Base-by-base conservation (phyloP, 805 yeast genomes). In the Kurtzmaniella cleridarum region DNA sequence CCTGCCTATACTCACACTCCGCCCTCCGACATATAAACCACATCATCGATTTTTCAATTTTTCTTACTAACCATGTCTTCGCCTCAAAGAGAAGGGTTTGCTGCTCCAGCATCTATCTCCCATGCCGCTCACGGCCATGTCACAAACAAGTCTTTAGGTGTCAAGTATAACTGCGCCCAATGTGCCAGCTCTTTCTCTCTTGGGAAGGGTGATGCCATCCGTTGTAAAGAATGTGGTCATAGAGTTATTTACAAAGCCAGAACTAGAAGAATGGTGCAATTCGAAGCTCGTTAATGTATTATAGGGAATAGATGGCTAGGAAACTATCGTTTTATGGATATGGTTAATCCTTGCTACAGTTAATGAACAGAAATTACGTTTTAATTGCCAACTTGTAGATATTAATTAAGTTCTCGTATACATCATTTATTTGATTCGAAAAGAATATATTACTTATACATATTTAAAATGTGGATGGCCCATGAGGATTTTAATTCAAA, bases 141-240 rank as follows among this genome's bases (percentile, higher is more conserved):
- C 44, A 60, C 71, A 31, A 57, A 57, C 56, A 68, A 68, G 50
- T 79, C 81, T 42, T 82, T 81, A 54, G 95, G 96, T 41, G 93
- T 89, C 52, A 86, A 84, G 55, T 91, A 91, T 67, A 81, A 89
- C 59, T 91, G 98, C 66, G 96, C 98, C 32, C 93, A 88, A 70
- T 93, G 98, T 67, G 95, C 97, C 7, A 78, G 90, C 40, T 81
- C 83, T 39, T 84, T 90, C 51, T 79, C 95, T 2, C 76, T 93
- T 50, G 81, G 88, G 39, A 88, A 91, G 67, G 87, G 85, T 51
- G 98, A 93, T 62, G 95, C 98, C 24, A 95, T 93, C 48, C 85
- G 98, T 71, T 93, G 98, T 70, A 90, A 89, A 67, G 95, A 90
- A 52, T 93, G 98, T 67, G 98, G 98, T 47, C 98, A 93, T 70